A percentile compares a stretch with the other conserved stretches of the same genome.
Evolutionary conservation across 2,329 filamentous ascomycete genomes (phyloP).

Genomic region (Paramyrothecium sp.): DNA sequence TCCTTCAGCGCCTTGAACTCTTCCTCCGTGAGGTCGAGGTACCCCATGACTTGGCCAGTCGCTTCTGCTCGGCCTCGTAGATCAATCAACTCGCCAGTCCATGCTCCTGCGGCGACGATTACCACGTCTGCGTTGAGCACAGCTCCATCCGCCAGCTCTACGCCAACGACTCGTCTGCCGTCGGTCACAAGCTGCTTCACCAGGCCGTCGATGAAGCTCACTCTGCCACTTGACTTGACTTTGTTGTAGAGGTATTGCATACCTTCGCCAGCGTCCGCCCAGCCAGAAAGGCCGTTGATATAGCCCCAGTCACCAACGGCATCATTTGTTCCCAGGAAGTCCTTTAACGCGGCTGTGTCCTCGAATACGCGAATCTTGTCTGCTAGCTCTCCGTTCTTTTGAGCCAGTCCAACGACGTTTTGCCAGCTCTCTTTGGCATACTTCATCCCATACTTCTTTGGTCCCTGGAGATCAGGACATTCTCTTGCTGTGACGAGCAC

Average conservation of each 20-base stretch:
- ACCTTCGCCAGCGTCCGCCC: conserved; percentile 73
- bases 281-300: conserved; percentile 71
- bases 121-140: conserved; percentile 64
- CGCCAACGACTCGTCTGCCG: conserved; percentile 52
- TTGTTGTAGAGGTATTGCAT: conserved; percentile 63
- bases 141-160: conserved; percentile 29
- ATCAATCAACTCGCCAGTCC: conserved; percentile 77
- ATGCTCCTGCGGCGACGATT: conserved; percentile 82
- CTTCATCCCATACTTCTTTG: conserved; percentile 46
- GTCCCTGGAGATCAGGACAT: conserved; percentile 21
- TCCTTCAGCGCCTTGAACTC: conserved; percentile 66
- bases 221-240: conserved; percentile 53
- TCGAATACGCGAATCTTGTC: conserved; percentile 45
- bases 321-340: conserved; percentile 35
- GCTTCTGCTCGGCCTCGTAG: conserved; percentile 73
- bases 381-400: conserved; percentile 31
- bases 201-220: conserved; percentile 52
- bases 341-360: conserved; percentile 45
- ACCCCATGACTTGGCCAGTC: conserved; percentile 79
- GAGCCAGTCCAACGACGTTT: conserved; percentile 55
- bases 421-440: conserved; percentile 61
- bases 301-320: conserved; percentile 60
- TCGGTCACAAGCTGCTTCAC: conserved; percentile 41
- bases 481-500: conserved; percentile 62
- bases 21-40: conserved; percentile 68